Evolutionary conservation across 768 basidiomycete species (phyloP).

Genomic region (Hypsizygus marmoreus): DNA sequence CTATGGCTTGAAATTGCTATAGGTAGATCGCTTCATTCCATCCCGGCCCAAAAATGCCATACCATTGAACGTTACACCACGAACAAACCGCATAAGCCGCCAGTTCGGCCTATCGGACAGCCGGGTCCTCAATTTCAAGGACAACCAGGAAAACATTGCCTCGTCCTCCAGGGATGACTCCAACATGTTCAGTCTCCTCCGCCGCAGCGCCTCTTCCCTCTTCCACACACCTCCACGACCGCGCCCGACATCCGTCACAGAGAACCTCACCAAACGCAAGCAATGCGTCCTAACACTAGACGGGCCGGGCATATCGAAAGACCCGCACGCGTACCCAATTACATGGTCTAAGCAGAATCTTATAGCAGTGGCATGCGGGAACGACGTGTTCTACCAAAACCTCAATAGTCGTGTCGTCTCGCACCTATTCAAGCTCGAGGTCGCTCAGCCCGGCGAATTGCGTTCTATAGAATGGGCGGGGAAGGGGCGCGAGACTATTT

Average conservation of each 20-base stretch:
- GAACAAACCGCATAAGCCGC: conserved; percentile 66
- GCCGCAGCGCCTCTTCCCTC: conserved; percentile 54
- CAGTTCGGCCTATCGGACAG: conserved; percentile 62
- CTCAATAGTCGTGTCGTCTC: conserved; percentile 55
- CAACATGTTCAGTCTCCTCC: conserved; percentile 48
- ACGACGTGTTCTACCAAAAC: conserved; percentile 64
- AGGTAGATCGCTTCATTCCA: conserved; percentile 68
- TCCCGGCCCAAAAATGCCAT: conserved; percentile 49
- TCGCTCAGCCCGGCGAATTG: conserved; percentile 35
- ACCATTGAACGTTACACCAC: conserved; percentile 64
- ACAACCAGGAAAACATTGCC: conserved; percentile 30
- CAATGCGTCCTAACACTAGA: conserved; percentile 65
- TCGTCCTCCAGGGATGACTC: conserved; percentile 30
- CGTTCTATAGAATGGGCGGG: conserved; percentile 56
- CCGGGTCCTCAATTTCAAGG: conserved; percentile 54
- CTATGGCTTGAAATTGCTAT: too few relatives aligned
- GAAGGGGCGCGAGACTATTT: conserved; percentile 36
- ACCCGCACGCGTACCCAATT: conserved; percentile 58
- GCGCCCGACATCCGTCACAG: conserved; percentile 51
- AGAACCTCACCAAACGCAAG: conserved; percentile 54
- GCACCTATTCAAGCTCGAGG: conserved; percentile 46
- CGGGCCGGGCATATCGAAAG: conserved; percentile 58
- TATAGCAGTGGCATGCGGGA: conserved; percentile 64
- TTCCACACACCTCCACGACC: conserved; percentile 33
- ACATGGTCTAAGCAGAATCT: conserved; percentile 60